phyloP scores from a whole-genome alignment of 176 grass and related monocot species.

The Bothriochloa decipiens region DNA sequence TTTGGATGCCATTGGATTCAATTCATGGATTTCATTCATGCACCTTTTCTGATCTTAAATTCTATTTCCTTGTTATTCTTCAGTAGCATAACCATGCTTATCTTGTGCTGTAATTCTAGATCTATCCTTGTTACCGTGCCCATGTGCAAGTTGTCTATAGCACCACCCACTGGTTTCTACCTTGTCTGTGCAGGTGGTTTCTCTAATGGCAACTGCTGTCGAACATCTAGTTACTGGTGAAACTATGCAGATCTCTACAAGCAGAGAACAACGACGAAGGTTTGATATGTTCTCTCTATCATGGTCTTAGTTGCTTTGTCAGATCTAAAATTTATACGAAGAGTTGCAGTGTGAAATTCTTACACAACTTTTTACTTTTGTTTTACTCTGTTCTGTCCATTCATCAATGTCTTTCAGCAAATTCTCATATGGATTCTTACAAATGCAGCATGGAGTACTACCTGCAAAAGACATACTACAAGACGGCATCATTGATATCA shows the following conservation, averaged over 20 bases:
- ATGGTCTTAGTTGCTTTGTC: neutral
- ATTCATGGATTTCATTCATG: conserved; percentile 15
- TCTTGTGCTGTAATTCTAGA: conserved; percentile 25
- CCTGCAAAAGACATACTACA: conserved; percentile 96
- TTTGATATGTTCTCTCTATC: conserved; percentile 34
- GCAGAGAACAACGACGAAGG: conserved; percentile 82
- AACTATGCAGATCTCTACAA: conserved; percentile 94
- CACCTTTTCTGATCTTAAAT: conserved; percentile 26
- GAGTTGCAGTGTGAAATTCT: conserved; percentile 23
- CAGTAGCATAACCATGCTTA: conserved; percentile 6
- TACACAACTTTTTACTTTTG: conserved; percentile 23
- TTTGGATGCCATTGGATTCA: neutral
- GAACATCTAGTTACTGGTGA: conserved; percentile 96
- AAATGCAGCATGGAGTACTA: conserved; percentile 97
- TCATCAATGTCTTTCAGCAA: neutral
- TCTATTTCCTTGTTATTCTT: neutral
- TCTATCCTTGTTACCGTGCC: conserved; percentile 1
- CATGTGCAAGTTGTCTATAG: neutral
- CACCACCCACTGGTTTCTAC: conserved; percentile 30
- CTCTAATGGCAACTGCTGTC: conserved; percentile 83
- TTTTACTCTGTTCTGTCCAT: conserved; percentile 28
- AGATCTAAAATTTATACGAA: conserved; percentile 14
- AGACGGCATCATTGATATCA: conserved; percentile 96
- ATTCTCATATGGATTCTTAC: conserved; percentile 43
- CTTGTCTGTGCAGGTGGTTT: conserved; percentile 73